Evolutionary conservation across 2,329 filamentous ascomycete species (phyloP).

Genomic region (Fusarium decemcellulare): DNA sequence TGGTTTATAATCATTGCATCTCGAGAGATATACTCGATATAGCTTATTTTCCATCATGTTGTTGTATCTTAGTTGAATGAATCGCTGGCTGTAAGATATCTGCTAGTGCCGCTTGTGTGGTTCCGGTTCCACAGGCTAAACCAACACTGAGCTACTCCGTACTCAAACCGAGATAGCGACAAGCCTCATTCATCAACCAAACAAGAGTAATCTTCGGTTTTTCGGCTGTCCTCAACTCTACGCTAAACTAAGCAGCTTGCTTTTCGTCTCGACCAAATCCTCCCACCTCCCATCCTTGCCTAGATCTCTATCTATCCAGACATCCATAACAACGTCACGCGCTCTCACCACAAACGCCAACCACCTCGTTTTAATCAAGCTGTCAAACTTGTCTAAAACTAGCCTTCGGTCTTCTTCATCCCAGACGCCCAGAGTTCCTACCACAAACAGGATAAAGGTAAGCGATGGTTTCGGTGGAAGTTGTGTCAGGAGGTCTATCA

Average conservation of each 20-base stretch:
- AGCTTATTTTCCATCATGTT: background rate
- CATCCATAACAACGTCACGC: slow-evolving; percentile 7
- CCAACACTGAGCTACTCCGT: too few relatives aligned
- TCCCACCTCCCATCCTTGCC: slow-evolving; percentile 15
- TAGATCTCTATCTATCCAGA: slow-evolving; percentile 18
- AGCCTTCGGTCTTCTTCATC: slow-evolving; percentile 13
- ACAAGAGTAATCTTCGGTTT: too few relatives aligned
- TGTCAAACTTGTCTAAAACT: slow-evolving; percentile 15
- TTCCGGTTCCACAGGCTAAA: too few relatives aligned
- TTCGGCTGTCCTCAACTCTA: background rate
- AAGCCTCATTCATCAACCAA: too few relatives aligned
- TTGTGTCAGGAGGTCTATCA: slow-evolving; percentile 6
- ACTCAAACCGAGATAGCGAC: too few relatives aligned
- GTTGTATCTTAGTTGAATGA: background rate
- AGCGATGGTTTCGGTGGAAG: slow-evolving; percentile 13
- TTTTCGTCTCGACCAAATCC: slow-evolving; percentile 14
- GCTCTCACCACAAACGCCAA: slow-evolving; percentile 12
- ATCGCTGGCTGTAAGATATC: background rate
- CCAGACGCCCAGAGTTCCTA: slow-evolving; percentile 12
- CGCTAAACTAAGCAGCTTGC: slow-evolving; percentile 11
- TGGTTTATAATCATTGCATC: background rate
- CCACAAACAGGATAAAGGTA: slow-evolving; percentile 17
- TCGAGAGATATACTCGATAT: background rate
- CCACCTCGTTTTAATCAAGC: slow-evolving; percentile 12
- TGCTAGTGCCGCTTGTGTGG: background rate